Percentiles rank a stretch among this genome's conserved stretches.
These are phyloP conservation scores for Tulasnella calospora DNA, from an alignment of 768 basidiomycete species.

Conservation along the genomic window DNA sequence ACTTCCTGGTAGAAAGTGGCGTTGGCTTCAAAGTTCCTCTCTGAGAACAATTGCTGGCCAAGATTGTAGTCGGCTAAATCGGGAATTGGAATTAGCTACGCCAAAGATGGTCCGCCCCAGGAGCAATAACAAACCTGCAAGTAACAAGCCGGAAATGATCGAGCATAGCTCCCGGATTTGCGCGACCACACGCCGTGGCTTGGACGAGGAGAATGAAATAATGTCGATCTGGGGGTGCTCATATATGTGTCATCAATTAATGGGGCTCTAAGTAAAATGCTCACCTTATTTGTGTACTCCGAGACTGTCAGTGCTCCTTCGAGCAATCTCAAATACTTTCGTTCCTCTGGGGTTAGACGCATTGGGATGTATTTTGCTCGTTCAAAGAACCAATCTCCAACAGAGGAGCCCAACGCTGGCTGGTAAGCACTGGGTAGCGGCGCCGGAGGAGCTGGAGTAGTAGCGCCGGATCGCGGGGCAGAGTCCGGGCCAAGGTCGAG, in stretches of 20 bases:
- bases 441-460: conserved; percentile 26
- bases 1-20: conserved; percentile 68
- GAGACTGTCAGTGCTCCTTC: conserved; percentile 73
- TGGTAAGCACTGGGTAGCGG: conserved; percentile 40
- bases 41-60: conserved; percentile 79
- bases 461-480: not conserved
- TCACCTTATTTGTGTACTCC: conserved; percentile 78
- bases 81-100: not conserved
- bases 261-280: not conserved
- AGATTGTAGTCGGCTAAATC: conserved; percentile 75
- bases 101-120: not conserved
- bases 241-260: not conserved
- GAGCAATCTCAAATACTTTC: conserved; percentile 77
- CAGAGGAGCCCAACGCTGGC: conserved; percentile 53
- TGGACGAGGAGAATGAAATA: conserved; percentile 67
- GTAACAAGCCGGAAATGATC: conserved; percentile 75
- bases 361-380: conserved; percentile 76
- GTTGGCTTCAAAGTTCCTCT: conserved; percentile 76
- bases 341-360: conserved; percentile 66
- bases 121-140: conserved; percentile 33
- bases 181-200: conserved; percentile 80
- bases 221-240: conserved; percentile 54
- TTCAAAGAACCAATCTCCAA: conserved; percentile 83
- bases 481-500: not conserved
- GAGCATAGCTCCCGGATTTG: conserved; percentile 85